These are phyloP conservation scores for Monilinia vaccinii-corymbosi DNA, from an alignment of 2,329 filamentous ascomycete species.

Conservation along the genomic window DNA sequence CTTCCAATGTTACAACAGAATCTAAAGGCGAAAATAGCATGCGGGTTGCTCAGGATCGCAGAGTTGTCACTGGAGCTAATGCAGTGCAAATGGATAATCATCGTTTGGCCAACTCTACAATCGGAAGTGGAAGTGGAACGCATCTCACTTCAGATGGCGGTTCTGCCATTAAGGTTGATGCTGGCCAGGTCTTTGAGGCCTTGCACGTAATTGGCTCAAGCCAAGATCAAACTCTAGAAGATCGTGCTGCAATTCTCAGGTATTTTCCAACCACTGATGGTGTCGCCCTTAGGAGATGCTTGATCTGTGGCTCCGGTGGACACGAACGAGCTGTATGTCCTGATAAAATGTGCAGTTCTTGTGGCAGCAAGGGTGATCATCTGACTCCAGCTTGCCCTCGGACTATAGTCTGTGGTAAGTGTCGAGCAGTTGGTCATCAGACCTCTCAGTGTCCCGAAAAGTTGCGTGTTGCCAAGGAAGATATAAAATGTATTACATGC, in stretches of 20 bases:
- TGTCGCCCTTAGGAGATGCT: slow-evolving; percentile 32
- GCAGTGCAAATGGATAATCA: neutral
- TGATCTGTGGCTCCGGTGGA: slow-evolving; percentile 41
- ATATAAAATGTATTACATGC: slow-evolving; percentile 54
- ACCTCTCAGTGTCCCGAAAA: slow-evolving; percentile 45
- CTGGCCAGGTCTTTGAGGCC: neutral
- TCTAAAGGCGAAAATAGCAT: neutral
- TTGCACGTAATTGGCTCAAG: neutral
- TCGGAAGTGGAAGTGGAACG: neutral
- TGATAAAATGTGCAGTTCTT: slow-evolving; percentile 40
- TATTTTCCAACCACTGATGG: slow-evolving; percentile 39
- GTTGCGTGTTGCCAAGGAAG: slow-evolving; percentile 41
- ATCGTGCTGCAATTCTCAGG: slow-evolving; percentile 2
- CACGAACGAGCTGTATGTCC: slow-evolving; percentile 41
- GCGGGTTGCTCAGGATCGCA: neutral
- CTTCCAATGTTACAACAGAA: neutral
- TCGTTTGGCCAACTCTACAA: neutral
- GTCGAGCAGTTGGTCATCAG: slow-evolving; percentile 53
- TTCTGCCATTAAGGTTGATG: neutral
- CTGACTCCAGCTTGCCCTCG: slow-evolving; percentile 42
- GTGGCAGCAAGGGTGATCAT: slow-evolving; percentile 36
- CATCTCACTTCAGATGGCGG: neutral
- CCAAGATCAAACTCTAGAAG: neutral
- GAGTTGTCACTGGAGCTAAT: neutral
- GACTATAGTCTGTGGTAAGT: slow-evolving; percentile 46